A percentile compares a stretch with the other conserved stretches of the same genome.
phyloP scores from a whole-genome alignment of 306 rosid genomes.

The Prunus mume region DNA sequence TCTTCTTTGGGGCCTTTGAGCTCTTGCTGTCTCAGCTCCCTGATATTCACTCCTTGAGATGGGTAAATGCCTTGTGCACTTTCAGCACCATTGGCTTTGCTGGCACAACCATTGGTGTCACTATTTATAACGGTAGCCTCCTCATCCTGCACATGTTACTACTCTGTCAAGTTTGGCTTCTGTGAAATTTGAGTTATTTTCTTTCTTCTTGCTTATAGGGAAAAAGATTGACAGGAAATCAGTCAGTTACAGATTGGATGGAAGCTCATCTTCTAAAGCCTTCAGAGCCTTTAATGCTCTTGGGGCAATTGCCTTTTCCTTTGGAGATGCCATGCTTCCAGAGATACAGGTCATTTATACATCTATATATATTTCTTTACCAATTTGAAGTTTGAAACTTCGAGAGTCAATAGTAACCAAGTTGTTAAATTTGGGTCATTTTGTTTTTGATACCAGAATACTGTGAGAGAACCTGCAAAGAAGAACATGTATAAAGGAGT shows the following conservation, averaged over 20 bases:
- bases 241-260: constrained; percentile 49
- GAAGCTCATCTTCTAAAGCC: constrained; percentile 49
- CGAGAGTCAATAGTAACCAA: neutral
- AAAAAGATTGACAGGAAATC: constrained; percentile 59
- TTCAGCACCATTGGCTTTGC: constrained; percentile 76
- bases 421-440: neutral
- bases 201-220: constrained; percentile 33
- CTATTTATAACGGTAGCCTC: constrained; percentile 54
- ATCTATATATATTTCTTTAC: neutral
- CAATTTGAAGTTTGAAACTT: neutral
- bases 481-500: constrained; percentile 67
- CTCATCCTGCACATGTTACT: neutral
- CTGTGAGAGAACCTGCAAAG: constrained; percentile 65
- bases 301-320: constrained; percentile 68
- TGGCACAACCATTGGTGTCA: constrained; percentile 67
- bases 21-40: constrained; percentile 75
- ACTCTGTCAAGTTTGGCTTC: neutral
- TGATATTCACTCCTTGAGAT: constrained; percentile 69
- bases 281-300: constrained; percentile 75
- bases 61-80: constrained; percentile 83
- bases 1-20: constrained; percentile 71
- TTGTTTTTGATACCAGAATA: constrained; percentile 40
- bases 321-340: constrained; percentile 86
- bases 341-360: constrained; percentile 54
- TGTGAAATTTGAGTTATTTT: neutral